A percentile compares a stretch with the other conserved stretches of the same genome.
Evolutionary conservation across 805 yeast species (phyloP).

Genomic region (Candida odintsovae): DNA sequence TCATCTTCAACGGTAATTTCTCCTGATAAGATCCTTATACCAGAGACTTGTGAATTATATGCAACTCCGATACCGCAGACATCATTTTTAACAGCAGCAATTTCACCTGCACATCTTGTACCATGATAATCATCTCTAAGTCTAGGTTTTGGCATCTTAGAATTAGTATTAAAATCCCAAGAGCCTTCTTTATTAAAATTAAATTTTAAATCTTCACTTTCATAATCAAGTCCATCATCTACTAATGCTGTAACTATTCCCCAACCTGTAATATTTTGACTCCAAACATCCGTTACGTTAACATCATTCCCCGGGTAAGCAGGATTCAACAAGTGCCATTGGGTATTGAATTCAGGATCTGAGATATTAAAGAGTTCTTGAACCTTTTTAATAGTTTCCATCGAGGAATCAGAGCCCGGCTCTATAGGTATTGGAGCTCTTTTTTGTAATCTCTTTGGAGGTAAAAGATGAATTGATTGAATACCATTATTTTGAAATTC

Average conservation of each 20-base stretch:
- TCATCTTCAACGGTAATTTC: constrained; percentile 80
- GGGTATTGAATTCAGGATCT: constrained; percentile 79
- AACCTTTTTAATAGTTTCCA: constrained; percentile 40
- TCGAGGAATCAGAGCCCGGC: constrained; percentile 42
- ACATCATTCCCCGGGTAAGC: constrained; percentile 74
- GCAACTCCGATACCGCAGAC: constrained; percentile 98
- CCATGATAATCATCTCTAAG: constrained; percentile 87
- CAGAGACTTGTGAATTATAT: constrained; percentile 77
- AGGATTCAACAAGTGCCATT: constrained; percentile 90
- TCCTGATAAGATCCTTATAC: constrained; percentile 83
- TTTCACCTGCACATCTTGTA: constrained; percentile 96
- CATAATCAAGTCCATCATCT: constrained; percentile 91
- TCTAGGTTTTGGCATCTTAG: constrained; percentile 71
- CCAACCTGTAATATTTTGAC: constrained; percentile 69
- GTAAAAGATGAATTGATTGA: constrained; percentile 47
- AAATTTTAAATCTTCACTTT: constrained; percentile 61
- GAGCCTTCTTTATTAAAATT: constrained; percentile 78
- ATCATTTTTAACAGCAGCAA: constrained; percentile 77
- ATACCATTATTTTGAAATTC: constrained; percentile 25
- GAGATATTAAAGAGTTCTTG: constrained; percentile 51
- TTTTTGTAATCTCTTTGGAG: constrained; percentile 45
- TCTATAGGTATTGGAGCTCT: constrained; percentile 53
- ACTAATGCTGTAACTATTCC: constrained; percentile 84
- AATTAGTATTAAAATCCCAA: constrained; percentile 86
- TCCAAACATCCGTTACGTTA: constrained; percentile 84